Evolutionary conservation across 306 rosid species (phyloP).

Genomic region (Arachis hypogaea): DNA sequence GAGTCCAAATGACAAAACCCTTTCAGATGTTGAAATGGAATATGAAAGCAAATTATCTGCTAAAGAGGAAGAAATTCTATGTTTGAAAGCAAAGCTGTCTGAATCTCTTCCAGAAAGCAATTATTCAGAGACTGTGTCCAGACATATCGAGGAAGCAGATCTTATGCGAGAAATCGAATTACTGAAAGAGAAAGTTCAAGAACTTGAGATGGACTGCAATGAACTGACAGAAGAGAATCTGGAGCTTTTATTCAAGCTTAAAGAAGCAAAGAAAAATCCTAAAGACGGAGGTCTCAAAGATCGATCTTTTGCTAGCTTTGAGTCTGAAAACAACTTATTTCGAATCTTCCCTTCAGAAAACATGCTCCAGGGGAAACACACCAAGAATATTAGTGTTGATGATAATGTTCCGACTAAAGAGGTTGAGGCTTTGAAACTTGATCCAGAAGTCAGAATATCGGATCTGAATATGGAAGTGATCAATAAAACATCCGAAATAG

Average conservation of each 20-base stretch:
- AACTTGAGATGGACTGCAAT: constrained; percentile 88
- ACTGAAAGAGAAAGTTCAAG: constrained; percentile 78
- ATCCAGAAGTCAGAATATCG: constrained; percentile 44
- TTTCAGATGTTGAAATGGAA: constrained; percentile 51
- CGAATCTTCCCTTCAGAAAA: constrained; percentile 47
- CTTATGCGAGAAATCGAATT: constrained; percentile 60
- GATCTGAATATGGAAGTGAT: constrained; percentile 42
- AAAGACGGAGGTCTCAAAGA: constrained; percentile 39
- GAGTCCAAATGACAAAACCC: constrained; percentile 43
- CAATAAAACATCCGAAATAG: constrained; percentile 42
- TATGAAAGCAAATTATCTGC: constrained; percentile 48
- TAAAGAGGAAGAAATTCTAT: constrained; percentile 61
- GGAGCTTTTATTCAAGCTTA: constrained; percentile 83
- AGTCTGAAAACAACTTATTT: constrained; percentile 54
- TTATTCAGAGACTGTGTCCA: constrained; percentile 45
- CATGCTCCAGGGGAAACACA: constrained; percentile 31
- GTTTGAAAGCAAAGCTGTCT: constrained; percentile 48
- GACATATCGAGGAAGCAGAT: constrained; percentile 51
- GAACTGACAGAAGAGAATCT: constrained; percentile 96
- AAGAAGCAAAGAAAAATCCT: constrained; percentile 59
- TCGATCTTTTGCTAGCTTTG: constrained; percentile 53
- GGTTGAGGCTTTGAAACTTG: constrained; percentile 44
- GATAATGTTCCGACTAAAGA: constrained; percentile 37
- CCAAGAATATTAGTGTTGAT: constrained; percentile 40
- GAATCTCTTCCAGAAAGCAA: constrained; percentile 51